These are phyloP conservation scores for Calonectria honghensis DNA, from an alignment of 2,329 filamentous ascomycete species.

Conservation along the genomic window DNA sequence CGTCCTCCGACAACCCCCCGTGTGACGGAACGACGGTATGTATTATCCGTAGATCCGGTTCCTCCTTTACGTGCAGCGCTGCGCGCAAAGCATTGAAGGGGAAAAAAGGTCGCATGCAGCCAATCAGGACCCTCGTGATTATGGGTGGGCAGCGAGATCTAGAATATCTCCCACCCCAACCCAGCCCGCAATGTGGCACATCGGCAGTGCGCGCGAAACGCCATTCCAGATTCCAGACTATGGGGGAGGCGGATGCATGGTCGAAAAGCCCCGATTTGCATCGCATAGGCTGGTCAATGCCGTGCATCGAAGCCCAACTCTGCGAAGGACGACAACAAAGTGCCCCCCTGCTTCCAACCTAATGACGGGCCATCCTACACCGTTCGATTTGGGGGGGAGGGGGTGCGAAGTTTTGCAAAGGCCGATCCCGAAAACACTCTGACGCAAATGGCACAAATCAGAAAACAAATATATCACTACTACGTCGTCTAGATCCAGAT, in stretches of 20 bases:
- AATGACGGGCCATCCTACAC: background rate
- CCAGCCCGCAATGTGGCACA: constrained; percentile 9
- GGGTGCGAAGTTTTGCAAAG: background rate
- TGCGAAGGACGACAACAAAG: background rate
- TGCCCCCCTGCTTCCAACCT: constrained; percentile 2
- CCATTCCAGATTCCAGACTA: constrained; percentile 15
- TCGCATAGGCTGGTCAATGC: constrained; percentile 16
- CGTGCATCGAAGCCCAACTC: constrained; percentile 15
- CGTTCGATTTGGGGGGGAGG: background rate
- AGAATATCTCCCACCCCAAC: constrained; percentile 26
- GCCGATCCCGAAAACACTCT: background rate
- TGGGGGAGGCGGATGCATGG: constrained; percentile 10
- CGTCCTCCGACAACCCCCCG: background rate
- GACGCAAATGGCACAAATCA: background rate
- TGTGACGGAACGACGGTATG: constrained; percentile 16
- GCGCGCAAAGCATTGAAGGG: background rate
- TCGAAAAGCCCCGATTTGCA: constrained; percentile 18
- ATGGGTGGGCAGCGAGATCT: constrained; percentile 12
- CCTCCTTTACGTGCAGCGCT: constrained; percentile 21
- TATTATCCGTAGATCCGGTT: constrained; percentile 24
- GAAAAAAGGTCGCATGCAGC: background rate
- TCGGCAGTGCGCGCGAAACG: constrained; percentile 2
- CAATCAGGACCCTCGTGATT: constrained; percentile 22
- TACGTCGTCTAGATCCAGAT: background rate
- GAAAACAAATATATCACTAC: background rate